Conservation (phyloP, 2,329 filamentous ascomycete genomes). For the Ambrosiella cleistominuta region DNA sequence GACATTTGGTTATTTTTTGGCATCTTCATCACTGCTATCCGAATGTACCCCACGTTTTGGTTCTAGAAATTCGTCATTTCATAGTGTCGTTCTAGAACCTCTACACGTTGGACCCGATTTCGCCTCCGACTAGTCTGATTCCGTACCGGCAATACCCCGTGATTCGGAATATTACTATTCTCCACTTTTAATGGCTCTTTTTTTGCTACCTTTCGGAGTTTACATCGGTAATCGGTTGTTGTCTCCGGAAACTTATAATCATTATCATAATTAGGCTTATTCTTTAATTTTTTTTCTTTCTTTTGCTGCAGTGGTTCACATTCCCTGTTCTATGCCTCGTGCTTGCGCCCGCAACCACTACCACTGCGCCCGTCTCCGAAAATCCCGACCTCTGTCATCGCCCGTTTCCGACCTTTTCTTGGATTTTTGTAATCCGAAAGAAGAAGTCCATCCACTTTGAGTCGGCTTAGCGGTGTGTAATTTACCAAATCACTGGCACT, state of each 20-base stretch:
- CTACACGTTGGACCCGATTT: too few relatives aligned
- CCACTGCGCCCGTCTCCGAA: not conserved
- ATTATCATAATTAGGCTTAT: not conserved
- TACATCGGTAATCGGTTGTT: not conserved
- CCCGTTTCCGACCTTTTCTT: not conserved
- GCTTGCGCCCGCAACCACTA: conserved; percentile 6
- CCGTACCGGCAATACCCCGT: too few relatives aligned
- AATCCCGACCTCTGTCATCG: conserved; percentile 1
- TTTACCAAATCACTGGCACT: not conserved
- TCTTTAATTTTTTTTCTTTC: not conserved
- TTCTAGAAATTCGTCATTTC: too few relatives aligned
- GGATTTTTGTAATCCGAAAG: not conserved
- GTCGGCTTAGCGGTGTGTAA: not conserved
- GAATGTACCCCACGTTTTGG: too few relatives aligned
- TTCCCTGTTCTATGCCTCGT: not conserved
- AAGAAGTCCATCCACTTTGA: not conserved
- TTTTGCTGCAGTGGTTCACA: not conserved
- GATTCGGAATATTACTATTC: not conserved
- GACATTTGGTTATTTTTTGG: not conserved
- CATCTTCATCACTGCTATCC: not conserved
- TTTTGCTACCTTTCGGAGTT: not conserved
- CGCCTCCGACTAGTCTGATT: too few relatives aligned
- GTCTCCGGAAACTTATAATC: not conserved
- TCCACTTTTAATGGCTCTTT: not conserved
- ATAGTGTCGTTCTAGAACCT: too few relatives aligned